phyloP scores from a whole-genome alignment of 495 filamentous ascomycete species.

The Trichoderma gamsii region DNA sequence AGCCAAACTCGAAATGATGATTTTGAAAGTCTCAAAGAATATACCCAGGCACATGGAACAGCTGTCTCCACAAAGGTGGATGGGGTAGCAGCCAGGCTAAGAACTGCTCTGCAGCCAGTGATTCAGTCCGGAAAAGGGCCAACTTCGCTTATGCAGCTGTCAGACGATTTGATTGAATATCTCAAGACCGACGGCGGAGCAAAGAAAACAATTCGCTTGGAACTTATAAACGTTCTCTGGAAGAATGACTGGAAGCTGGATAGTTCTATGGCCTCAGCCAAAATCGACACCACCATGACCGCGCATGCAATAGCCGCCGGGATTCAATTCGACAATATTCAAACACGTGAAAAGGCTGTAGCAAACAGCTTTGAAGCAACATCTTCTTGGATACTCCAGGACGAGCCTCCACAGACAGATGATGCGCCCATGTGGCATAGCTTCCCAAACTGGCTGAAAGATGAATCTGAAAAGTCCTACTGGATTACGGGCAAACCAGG shows the following conservation, averaged over 20 bases:
- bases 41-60: no score
- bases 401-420: neutral
- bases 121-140: neutral
- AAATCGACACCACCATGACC: neutral
- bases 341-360: neutral
- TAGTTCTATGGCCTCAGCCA: neutral
- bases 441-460: conserved; percentile 17
- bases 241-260: neutral
- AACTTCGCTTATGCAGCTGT: neutral
- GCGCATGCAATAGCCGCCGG: neutral
- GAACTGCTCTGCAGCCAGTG: neutral
- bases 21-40: no score
- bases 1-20: neutral
- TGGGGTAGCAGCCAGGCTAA: neutral
- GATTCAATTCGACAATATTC: neutral
- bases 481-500: conserved; percentile 19
- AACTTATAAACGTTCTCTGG: neutral
- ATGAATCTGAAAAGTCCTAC: neutral
- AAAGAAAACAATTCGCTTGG: neutral
- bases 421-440: conserved; percentile 9
- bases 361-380: neutral
- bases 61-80: neutral
- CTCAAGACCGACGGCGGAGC: neutral
- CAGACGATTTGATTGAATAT: neutral
- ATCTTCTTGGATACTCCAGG: neutral